Evolutionary conservation across 768 basidiomycete genomes (phyloP).

Genomic region (Lentinula lateritia): DNA sequence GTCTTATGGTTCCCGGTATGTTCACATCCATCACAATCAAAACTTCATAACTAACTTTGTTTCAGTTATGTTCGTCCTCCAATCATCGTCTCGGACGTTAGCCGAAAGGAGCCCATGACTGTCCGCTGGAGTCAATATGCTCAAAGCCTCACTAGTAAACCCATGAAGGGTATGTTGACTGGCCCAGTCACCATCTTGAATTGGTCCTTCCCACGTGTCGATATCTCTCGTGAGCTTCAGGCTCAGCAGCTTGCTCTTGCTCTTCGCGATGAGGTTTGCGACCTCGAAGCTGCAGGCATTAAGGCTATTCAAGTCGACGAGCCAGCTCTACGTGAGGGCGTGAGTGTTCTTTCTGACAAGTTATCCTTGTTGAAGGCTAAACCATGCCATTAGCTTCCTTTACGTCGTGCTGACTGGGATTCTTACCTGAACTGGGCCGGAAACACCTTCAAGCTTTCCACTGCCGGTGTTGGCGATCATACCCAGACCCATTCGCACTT

Average conservation of each 20-base stretch:
- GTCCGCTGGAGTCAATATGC: conserved; percentile 97
- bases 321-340: conserved; percentile 98
- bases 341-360: conserved; percentile 30
- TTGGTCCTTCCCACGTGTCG: conserved; percentile 99
- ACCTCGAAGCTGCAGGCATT: conserved; percentile 96
- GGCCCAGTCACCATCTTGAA: conserved; percentile 98
- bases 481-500: conserved; percentile 99
- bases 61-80: conserved; percentile 92
- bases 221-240: conserved; percentile 93
- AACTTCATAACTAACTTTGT: not conserved
- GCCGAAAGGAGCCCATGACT: conserved; percentile 88
- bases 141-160: conserved; percentile 86
- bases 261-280: conserved; percentile 95
- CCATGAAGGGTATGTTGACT: conserved; percentile 99
- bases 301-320: conserved; percentile 99
- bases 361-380: conserved; percentile 9
- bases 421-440: conserved; percentile 97
- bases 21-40: conserved; percentile 4
- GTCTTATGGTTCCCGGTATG: conserved; percentile 94
- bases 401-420: conserved; percentile 95
- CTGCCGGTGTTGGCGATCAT: conserved; percentile 89
- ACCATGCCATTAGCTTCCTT: conserved; percentile 63
- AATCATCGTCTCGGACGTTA: conserved; percentile 97
- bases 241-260: conserved; percentile 97
- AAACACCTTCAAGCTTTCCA: conserved; percentile 96